phyloP scores from a whole-genome alignment of 441 rosid species.

The Breynia disticha region DNA sequence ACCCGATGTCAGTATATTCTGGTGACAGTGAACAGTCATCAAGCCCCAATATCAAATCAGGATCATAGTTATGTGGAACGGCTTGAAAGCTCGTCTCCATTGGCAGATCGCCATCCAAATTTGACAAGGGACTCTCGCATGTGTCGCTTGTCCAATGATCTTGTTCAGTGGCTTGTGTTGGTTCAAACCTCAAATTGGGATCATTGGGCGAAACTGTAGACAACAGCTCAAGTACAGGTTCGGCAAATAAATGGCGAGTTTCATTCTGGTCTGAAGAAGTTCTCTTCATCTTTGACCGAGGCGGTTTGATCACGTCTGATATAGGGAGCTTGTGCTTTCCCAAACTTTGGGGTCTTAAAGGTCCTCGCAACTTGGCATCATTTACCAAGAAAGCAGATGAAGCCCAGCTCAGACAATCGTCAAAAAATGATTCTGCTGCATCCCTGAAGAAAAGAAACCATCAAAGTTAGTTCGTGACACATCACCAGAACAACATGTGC shows the following conservation, averaged over 20 bases:
- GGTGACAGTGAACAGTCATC: slow-evolving; percentile 53
- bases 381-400: slow-evolving; percentile 48
- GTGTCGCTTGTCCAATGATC: slow-evolving; percentile 22
- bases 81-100: slow-evolving; percentile 22
- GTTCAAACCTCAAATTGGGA: slow-evolving; percentile 47
- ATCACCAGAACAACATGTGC: background rate
- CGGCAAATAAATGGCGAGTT: slow-evolving; percentile 23
- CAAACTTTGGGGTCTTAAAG: slow-evolving; percentile 35
- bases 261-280: slow-evolving; percentile 33
- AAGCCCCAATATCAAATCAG: slow-evolving; percentile 47
- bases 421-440: slow-evolving; percentile 57
- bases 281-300: slow-evolving; percentile 56
- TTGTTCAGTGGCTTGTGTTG: slow-evolving; percentile 20
- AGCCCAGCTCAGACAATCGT: slow-evolving; percentile 57
- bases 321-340: slow-evolving; percentile 72
- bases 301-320: slow-evolving; percentile 45
- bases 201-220: slow-evolving; percentile 22
- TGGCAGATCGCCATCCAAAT: slow-evolving; percentile 27
- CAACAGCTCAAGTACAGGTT: slow-evolving; percentile 25
- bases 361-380: slow-evolving; percentile 46
- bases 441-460: slow-evolving; percentile 34
- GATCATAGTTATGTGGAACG: slow-evolving; percentile 37
- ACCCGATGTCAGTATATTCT: slow-evolving; percentile 58
- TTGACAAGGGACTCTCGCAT: slow-evolving; percentile 10
- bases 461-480: background rate